phyloP scores from a whole-genome alignment of 1,284 basidiomycete genomes.

The Trichosporon inkin region DNA sequence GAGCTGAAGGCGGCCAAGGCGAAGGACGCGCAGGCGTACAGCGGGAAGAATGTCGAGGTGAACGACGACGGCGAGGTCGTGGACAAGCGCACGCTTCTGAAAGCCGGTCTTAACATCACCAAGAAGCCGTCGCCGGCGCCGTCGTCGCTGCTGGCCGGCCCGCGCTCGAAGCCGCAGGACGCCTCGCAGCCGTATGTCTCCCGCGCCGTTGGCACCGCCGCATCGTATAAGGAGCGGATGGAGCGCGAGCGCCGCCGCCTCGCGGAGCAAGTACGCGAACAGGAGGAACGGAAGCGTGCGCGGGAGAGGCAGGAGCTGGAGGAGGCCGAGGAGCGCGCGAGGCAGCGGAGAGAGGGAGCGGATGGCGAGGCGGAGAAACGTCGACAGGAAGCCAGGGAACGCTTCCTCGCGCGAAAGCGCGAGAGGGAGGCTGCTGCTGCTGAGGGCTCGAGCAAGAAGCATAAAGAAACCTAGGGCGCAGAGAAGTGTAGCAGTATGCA shows the following conservation, averaged over 20 bases:
- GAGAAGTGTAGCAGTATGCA: too few relatives aligned
- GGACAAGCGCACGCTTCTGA: slow-evolving; percentile 87
- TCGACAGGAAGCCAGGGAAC: slow-evolving; percentile 66
- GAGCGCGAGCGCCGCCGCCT: slow-evolving; percentile 71
- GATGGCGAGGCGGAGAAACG: slow-evolving; percentile 60
- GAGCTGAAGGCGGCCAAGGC: slow-evolving; percentile 18
- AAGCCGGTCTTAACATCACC: slow-evolving; percentile 82
- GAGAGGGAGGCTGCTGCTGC: slow-evolving; percentile 59
- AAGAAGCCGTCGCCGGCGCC: slow-evolving; percentile 45
- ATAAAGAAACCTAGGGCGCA: slow-evolving; percentile 9
- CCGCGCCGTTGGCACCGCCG: slow-evolving; percentile 73
- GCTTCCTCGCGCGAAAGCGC: slow-evolving; percentile 75
- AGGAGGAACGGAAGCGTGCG: slow-evolving; percentile 56
- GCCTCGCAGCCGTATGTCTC: slow-evolving; percentile 46
- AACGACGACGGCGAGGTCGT: slow-evolving; percentile 98
- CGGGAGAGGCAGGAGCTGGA: slow-evolving; percentile 58
- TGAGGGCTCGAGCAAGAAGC: slow-evolving; percentile 25
- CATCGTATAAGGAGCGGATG: slow-evolving; percentile 71
- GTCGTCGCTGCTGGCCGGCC: slow-evolving; percentile 28
- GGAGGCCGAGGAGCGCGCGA: slow-evolving; percentile 49
- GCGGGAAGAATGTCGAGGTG: slow-evolving; percentile 84
- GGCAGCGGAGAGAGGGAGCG: slow-evolving; percentile 51
- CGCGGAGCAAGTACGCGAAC: slow-evolving; percentile 66
- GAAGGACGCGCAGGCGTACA: slow-evolving; percentile 15
- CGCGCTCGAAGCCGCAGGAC: slow-evolving; percentile 50